Conservation (phyloP, 2,329 filamentous ascomycete species). For the Bertia moriformis region DNA sequence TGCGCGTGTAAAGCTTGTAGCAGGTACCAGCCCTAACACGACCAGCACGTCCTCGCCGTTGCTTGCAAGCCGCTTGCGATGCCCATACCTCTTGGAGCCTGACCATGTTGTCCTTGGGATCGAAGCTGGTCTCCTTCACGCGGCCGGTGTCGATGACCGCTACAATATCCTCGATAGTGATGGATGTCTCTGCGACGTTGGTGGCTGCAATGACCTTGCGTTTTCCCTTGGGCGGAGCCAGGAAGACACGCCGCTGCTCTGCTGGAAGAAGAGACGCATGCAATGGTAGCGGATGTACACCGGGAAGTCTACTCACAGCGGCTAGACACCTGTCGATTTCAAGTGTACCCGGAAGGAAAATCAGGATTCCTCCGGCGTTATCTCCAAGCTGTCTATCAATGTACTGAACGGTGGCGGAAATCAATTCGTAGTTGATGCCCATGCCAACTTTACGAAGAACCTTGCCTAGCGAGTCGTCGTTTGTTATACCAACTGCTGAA, state of each 20-base stretch:
- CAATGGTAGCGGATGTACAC: conserved; percentile 45
- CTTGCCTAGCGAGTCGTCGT: conserved; percentile 27
- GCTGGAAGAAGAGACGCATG: conserved; percentile 57
- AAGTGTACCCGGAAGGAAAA: conserved; percentile 57
- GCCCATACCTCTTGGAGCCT: conserved; percentile 62
- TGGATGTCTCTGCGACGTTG: conserved; percentile 64
- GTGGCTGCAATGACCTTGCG: conserved; percentile 60
- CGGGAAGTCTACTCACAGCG: conserved; percentile 30
- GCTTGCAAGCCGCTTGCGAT: conserved; percentile 59
- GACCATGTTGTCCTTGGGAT: conserved; percentile 57
- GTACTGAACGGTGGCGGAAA: conserved; percentile 46
- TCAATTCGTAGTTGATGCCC: conserved; percentile 60
- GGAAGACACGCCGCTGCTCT: conserved; percentile 56
- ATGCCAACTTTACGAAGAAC: conserved; percentile 37
- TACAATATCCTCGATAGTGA: conserved; percentile 64
- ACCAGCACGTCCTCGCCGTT: conserved; percentile 57
- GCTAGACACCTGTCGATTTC: conserved; percentile 57
- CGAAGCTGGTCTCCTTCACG: conserved; percentile 63
- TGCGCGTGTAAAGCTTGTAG: conserved; percentile 60
- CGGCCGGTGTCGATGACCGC: conserved; percentile 62
- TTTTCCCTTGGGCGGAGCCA: conserved; percentile 42
- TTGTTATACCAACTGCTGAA: conserved; percentile 15
- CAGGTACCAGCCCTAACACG: conserved; percentile 56
- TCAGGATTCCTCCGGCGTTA: conserved; percentile 51
- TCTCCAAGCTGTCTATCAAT: conserved; percentile 48